Evolutionary conservation across 2,329 filamentous ascomycete species (phyloP).

Genomic region (Cladosporium sp.): DNA sequence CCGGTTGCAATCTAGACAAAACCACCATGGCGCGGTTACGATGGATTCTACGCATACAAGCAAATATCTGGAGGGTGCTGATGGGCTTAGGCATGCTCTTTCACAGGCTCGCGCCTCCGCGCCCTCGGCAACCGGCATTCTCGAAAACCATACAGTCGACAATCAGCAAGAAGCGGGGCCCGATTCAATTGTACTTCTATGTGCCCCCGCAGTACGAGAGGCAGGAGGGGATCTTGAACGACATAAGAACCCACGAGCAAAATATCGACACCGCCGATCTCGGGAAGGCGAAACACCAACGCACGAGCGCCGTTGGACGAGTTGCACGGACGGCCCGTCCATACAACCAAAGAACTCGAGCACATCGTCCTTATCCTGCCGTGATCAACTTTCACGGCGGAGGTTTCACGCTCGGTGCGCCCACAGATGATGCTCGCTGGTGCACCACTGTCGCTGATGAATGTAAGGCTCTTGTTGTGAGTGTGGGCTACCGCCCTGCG

Average conservation of each 20-base stretch:
- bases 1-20: conserved; percentile 13
- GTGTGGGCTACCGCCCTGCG: conserved; percentile 55
- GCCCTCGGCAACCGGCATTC: conserved; percentile 56
- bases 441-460: conserved; percentile 50
- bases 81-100: conserved; percentile 65
- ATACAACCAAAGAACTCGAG: conserved; percentile 31
- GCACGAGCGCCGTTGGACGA: conserved; percentile 17
- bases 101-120: conserved; percentile 55
- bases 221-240: conserved; percentile 32
- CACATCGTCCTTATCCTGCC: conserved; percentile 43
- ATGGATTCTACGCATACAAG: conserved; percentile 57
- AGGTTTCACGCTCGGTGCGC: conserved; percentile 54
- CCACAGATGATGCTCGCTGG: conserved; percentile 57
- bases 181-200: conserved; percentile 55
- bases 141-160: conserved; percentile 48
- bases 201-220: conserved; percentile 47
- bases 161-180: conserved; percentile 39
- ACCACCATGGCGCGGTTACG: conserved; percentile 37
- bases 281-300: conserved; percentile 18
- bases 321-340: conserved; percentile 19
- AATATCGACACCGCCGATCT: conserved; percentile 14
- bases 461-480: conserved; percentile 52
- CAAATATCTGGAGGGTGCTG: conserved; percentile 59
- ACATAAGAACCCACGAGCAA: conserved; percentile 9
- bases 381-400: conserved; percentile 61